Base-by-base conservation (phyloP, 352 stramenopile genomes). In the Phytopythium boreale region DNA sequence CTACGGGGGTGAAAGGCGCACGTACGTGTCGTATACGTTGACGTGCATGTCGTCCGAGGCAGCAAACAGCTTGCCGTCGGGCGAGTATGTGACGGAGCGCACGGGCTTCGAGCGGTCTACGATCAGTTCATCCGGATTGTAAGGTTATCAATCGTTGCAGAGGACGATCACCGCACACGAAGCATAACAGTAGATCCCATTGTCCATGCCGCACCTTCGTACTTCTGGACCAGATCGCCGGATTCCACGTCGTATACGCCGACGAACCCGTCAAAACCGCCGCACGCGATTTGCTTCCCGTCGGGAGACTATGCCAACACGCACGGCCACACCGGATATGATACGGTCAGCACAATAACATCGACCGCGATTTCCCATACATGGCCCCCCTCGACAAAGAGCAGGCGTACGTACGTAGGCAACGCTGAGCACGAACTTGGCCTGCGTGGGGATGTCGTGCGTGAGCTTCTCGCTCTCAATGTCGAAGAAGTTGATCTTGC, bases 21-120 rank as follows among this genome's bases (percentile, higher is more conserved):
- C 88, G 73, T 83, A 96, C 88, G 94, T 81, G 70, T 97, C 90
- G 70, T 97, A 97, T 61, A 97, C 82, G 59, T 97, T 97, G 63
- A 97, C 70, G 59, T 96, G 83, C 87, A 96, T 96, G 64, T 97
- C 90, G 74, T 97, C 90, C 4, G 88, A 97, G 7, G 89, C 90
- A 8, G 84, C 88, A 71, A 93, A 95, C 24, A 97, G 72, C 57
- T 88, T 95, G 37, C 90, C 90, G 58, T 97, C 88, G 14, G 77
- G 72, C 20, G 87, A 89, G 66, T 95, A 97, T 26, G 81, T 75
- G 29, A 97, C 71, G 34, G 84, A 95, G 7, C 90, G 87, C 59
- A 97, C 88, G 29, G 90, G 89, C 64, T 96, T 97, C 26, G 89
- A 88, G 49, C 85, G 85, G 46, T 95, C 84, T 95, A 27, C 26